Conservation (phyloP, 2,329 filamentous ascomycete genomes). For the Fusarium sp. region DNA sequence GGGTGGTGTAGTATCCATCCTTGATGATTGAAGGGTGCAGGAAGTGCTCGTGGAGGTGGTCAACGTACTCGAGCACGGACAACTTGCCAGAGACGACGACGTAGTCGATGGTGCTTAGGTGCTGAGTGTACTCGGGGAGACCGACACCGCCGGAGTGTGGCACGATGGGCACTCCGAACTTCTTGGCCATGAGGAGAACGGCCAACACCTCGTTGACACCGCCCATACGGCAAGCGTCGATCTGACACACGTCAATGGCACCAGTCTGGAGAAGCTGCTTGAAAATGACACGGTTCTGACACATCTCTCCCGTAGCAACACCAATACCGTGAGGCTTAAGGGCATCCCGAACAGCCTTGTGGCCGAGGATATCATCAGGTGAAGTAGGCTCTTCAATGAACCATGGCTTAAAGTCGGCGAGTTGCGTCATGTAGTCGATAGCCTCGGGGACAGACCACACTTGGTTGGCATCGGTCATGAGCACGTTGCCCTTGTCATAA, state of each 20-base stretch:
- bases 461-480: constrained; percentile 96
- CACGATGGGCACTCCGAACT: constrained; percentile 83
- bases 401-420: constrained; percentile 88
- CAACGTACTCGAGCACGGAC: constrained; percentile 89
- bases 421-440: constrained; percentile 85
- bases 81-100: constrained; percentile 85
- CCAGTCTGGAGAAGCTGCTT: constrained; percentile 87
- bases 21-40: constrained; percentile 82
- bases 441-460: constrained; percentile 92
- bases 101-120: constrained; percentile 93
- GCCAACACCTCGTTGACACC: constrained; percentile 93
- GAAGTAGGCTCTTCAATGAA: constrained; percentile 96
- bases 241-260: constrained; percentile 89
- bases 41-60: constrained; percentile 95
- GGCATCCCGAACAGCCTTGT: constrained; percentile 86
- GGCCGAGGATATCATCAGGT: constrained; percentile 89
- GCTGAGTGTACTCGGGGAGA: constrained; percentile 93
- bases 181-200: constrained; percentile 87
- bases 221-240: constrained; percentile 89
- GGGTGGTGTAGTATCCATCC: constrained; percentile 90
- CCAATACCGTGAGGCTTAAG: constrained; percentile 81
- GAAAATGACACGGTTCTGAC: constrained; percentile 93
- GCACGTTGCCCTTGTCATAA: constrained; percentile 83
- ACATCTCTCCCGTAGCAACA: constrained; percentile 94
- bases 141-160: constrained; percentile 92